A percentile compares a stretch with the other conserved stretches of the same genome.
phyloP scores from a whole-genome alignment of 2,329 filamentous ascomycete species.

The Chaetomium olivaceum region DNA sequence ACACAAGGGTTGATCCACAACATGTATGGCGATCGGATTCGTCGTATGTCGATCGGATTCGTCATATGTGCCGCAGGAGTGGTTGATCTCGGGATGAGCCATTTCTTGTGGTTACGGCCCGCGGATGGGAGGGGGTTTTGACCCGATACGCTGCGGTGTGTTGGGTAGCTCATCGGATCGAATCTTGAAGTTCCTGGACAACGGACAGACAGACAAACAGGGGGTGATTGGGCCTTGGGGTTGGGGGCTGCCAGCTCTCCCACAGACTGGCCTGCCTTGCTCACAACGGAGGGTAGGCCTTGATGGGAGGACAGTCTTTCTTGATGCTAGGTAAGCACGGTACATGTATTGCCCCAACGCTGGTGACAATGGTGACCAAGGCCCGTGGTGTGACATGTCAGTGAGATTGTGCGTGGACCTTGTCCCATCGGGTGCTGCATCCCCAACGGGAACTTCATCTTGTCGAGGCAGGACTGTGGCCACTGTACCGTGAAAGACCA shows the following conservation, averaged over 20 bases:
- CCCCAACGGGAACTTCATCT: constrained; percentile 4
- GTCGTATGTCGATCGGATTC: neutral
- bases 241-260: neutral
- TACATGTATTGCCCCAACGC: neutral
- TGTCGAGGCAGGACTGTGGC: neutral
- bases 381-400: constrained; percentile 5
- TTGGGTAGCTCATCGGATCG: neutral
- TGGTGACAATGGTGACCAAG: neutral
- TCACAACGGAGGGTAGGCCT: neutral
- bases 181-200: neutral
- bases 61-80: neutral
- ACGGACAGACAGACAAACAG: neutral
- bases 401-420: constrained; percentile 3
- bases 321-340: neutral
- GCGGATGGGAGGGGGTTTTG: neutral
- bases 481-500: constrained; percentile 1
- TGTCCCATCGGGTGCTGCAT: constrained; percentile 21
- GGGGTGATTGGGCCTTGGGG: neutral
- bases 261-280: neutral
- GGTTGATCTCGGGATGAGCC: neutral
- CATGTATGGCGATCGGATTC: neutral
- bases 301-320: neutral
- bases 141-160: neutral
- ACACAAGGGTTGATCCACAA: neutral
- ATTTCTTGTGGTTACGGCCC: neutral